Base-by-base conservation (phyloP, 768 basidiomycete genomes). In the Lanmaoa pseudosensibilis region DNA sequence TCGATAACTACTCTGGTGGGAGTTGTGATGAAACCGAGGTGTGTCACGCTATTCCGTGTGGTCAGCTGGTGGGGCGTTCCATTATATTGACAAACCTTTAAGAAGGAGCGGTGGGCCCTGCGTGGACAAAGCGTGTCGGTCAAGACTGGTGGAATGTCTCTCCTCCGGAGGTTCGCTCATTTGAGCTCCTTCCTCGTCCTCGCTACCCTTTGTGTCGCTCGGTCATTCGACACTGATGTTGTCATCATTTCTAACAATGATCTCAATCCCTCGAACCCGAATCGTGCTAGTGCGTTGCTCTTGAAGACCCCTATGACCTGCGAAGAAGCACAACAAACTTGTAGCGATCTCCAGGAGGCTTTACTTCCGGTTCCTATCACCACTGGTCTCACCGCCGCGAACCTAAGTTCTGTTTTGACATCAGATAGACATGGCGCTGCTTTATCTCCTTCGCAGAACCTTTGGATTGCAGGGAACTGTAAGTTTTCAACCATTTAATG, bases 241-340 rank as follows among this genome's bases (percentile, higher is more conserved):
- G 43, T 61, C 27, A 51, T 61, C 52, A 47, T 59, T 19, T 61
- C 58, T 0, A 61, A 61, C 45, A 61, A 60, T 51, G 58, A 55
- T 27, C 27, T 61, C 46, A 37, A 61, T 37, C 58, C 53, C 2
- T 61, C 48, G 16, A 59, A 61, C 34, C 34, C 43, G 16, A 55
- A 61, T 27, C 60, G 60, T n/a, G 53, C 52, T 25, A 50, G 58
- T 32, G 48, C 53, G 19, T 39, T 60, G n/a, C 32, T 58, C 16
- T 39, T 56, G 34, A 61, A 46, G 37, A 52, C 32, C 1, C 44
- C 52, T 30, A 21, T 55, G 40, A 53, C 54, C 19, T 62, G 59
- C 39, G 33, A 43, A 38, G 46, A 55, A 38, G 53, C 60, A 12
- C 45, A 46, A 5, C 18, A 51, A 19, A 36, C 23, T 33, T 62